Evolutionary conservation across 129 eudicot genomes (phyloP).

Genomic region (Helianthus tuberosus): DNA sequence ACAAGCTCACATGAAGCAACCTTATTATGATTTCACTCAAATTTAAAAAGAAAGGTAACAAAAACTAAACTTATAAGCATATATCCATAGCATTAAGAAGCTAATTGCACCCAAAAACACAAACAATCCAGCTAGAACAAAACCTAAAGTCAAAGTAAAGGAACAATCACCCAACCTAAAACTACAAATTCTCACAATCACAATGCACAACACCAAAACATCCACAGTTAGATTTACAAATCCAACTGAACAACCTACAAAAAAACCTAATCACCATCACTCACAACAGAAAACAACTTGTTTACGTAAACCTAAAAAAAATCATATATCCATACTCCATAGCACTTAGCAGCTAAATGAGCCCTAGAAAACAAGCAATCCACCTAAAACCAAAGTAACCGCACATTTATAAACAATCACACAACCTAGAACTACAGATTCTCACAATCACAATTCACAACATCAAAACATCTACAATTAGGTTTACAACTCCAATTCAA

Average conservation of each 20-base stretch:
- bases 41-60: not conserved
- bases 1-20: constrained; percentile 4
- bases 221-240: not conserved
- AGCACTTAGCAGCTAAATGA: constrained; percentile 1
- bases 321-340: too few species aligned
- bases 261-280: too few species aligned
- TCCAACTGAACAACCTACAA: too few species aligned
- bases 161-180: constrained; percentile 1
- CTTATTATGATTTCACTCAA: not conserved
- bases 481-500: not conserved
- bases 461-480: not conserved
- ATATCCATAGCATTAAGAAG: constrained; percentile 3
- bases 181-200: not conserved
- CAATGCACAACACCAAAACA: not conserved
- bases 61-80: not conserved
- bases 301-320: not conserved
- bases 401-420: not conserved
- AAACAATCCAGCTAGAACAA: not conserved
- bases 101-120: not conserved
- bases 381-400: constrained; percentile 2
- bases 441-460: constrained; percentile 1
- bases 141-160: not conserved
- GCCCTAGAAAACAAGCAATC: not conserved
- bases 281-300: too few species aligned
- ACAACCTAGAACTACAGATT: constrained; percentile 2